Evolutionary conservation across 179 eudicot genomes (phyloP), one percentile per base, ranked within the genome.

Genomic region (Vitellaria paradoxa): DNA sequence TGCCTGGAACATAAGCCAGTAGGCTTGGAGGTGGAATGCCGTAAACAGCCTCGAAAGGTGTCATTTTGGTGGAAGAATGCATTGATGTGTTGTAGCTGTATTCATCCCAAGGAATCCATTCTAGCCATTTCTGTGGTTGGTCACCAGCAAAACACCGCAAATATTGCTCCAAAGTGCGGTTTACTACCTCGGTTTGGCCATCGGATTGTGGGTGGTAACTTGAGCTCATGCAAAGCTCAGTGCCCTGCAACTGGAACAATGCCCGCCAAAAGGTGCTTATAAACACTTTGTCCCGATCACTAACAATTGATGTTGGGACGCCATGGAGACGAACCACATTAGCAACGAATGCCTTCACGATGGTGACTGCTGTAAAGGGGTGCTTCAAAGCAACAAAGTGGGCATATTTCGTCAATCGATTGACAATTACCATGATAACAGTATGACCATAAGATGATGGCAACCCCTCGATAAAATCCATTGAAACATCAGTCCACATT

Each of bases 51-150:
- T 78, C 46, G 37, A 78, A 78, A 17, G 81, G 81, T 21, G 63
- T 78, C 70, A 78, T 71, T 42, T 78, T 78, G 26, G 81, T 78
- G 50, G 81, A 61, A 6, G 80, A 56, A 18, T 77, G 80, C 15
- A 13, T 18, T 2, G 80, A 77, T 5, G 82, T 75, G 42, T 76
- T 81, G 13, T 76, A 80, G 37, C 80, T 61, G 7, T 9, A 76
- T 30, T 81, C 77, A 6, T 74, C 80, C 80, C 61, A 70, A 7
- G 80, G 68, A 9, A 81, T 9, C 77, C 80, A 76, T 7, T 75
- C 75, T 0, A 70, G 65, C 78, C 82, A 80, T 42, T 75, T 80
- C 42, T 49, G 50, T 0, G 70, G 83, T 13, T 69, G 55, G 45
- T 69, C 59, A 37, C 59, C 24, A 0, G n/a, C 67, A 47, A 80